These are phyloP conservation scores for Arachis monticola DNA, from an alignment of 331 rosid species.

Conservation along the genomic window DNA sequence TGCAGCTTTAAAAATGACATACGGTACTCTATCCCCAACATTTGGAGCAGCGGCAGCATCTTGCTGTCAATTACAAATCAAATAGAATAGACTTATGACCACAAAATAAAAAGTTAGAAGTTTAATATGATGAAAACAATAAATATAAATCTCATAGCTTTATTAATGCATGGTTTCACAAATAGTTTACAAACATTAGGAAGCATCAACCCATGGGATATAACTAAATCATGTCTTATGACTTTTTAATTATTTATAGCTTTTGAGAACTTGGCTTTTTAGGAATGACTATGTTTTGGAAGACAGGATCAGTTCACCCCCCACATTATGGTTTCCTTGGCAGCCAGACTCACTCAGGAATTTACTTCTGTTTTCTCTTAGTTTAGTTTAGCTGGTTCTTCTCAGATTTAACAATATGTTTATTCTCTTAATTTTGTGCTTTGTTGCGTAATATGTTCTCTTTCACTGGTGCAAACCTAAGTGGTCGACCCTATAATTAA, in stretches of 20 bases:
- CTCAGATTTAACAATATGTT: too few species aligned
- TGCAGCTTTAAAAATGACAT: conserved; percentile 90
- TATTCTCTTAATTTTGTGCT: too few species aligned
- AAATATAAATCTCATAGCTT: conserved; percentile 12
- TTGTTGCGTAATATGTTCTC: too few species aligned
- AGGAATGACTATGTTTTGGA: too few species aligned
- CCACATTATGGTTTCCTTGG: background rate
- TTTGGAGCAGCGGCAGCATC: conserved; percentile 99
- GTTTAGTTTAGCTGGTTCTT: too few species aligned
- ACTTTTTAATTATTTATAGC: too few species aligned
- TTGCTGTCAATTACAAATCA: conserved; percentile 56
- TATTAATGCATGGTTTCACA: conserved; percentile 27
- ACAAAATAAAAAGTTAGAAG: conserved; percentile 10
- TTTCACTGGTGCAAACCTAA: too few species aligned
- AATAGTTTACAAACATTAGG: conserved; percentile 8
- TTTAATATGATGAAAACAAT: conserved; percentile 22
- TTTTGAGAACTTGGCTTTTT: too few species aligned
- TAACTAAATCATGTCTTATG: background rate
- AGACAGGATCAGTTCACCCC: background rate
- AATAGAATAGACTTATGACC: conserved; percentile 20
- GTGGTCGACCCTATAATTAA: too few species aligned
- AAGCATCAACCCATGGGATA: background rate
- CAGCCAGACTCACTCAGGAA: too few species aligned
- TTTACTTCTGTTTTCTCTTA: too few species aligned
- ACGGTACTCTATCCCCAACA: conserved; percentile 98